Evolutionary conservation across 768 basidiomycete genomes (phyloP), one percentile per base, ranked within the genome.

Genomic region (Daedaleopsis nitida): DNA sequence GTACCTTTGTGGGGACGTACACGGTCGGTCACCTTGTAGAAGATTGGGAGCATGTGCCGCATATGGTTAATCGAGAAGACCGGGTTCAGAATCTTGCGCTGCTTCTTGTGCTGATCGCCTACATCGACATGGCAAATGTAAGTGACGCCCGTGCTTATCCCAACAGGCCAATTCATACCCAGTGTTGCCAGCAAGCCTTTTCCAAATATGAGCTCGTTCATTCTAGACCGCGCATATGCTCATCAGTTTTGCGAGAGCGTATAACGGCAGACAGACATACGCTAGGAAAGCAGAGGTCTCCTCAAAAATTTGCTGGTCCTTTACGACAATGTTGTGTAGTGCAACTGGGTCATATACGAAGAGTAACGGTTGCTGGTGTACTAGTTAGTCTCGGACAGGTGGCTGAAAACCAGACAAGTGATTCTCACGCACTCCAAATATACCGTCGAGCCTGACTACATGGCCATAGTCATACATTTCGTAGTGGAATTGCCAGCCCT

Each of bases 311-410:
- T 59, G 58, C 27, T 64, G 58, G n/a, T 64, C 63, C 17, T 64
- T 66, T 9, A 66, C 43, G 16, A 64, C 13, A 35, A 84, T 79
- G 39, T 56, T 57, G 17, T 62, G 63, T 0, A 64, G 60, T 7
- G 65, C 61, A n/a, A 52, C 23, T 7, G 63, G 63, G 32, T 66
- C 65, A 27, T 54, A 60, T 13, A 62, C 60, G 51, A 61, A 60
- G 5, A 64, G n/a, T 8, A 27, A 32, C 32, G 48, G 53, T 2
- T 34, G 24, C 63, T 64, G 19, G 38, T 23, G 23, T 12, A 11
- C 42, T 6, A 14, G 14, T 44, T n/a, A 23, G 23, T 19, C 12
- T 17, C 7, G 34, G 27, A 9, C 11, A 6, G 45, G 5, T 1
- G 45, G 11, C 21, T n/a, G n/a, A 47, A n/a, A n/a, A n/a, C n/a